Base-by-base conservation (phyloP, 169 alveolate species). In the Theileria luwenshuni region DNA sequence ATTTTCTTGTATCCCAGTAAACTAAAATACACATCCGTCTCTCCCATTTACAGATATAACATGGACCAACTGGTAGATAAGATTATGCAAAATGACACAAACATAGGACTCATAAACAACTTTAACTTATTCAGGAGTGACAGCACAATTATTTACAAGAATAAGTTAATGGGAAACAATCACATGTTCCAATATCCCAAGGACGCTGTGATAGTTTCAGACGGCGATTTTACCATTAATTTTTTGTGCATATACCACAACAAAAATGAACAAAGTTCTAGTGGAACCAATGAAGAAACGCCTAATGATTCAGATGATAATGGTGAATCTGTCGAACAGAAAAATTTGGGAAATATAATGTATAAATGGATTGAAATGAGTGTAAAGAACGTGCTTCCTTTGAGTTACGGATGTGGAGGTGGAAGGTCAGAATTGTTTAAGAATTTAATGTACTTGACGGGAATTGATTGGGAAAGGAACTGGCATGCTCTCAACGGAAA, bases 331-430 rank as follows among this genome's bases (percentile, higher is more conserved):
- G n/a, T n/a, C 30, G 65, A 19, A 56, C 45, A 56, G 2, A 56
- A 21, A 5, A 10, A 5, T 10, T 10, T 7, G 65, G 30, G 30
- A 19, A 43, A 56, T 21, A 17, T 56, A 3, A 2, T 70, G 41
- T 71, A 71, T 65, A 8, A 62, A 7, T 71, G 87, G 87, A 17
- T 79, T n/a, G 69, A 71, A 32, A 38, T 79, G 28, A 71, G 19
- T 33, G 59, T 70, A 54, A 48, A 3, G 25, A 13, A 60, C 38
- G 83, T 79, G 32, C 59, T 52, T 17, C 87, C 87, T 15, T 49
- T 79, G 69, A 74, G 83, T 2, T 79, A 79, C 32, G 87, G 87
- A n/a, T 79, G 83, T 23, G 87, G 76, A 27, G 62, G 64, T n/a
- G 83, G 83, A n/a, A 19, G 30, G 51, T 25, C 32, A 42, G 41